Evolutionary conservation across 768 basidiomycete species (phyloP).

Genomic region (Pleurotus giganteus): DNA sequence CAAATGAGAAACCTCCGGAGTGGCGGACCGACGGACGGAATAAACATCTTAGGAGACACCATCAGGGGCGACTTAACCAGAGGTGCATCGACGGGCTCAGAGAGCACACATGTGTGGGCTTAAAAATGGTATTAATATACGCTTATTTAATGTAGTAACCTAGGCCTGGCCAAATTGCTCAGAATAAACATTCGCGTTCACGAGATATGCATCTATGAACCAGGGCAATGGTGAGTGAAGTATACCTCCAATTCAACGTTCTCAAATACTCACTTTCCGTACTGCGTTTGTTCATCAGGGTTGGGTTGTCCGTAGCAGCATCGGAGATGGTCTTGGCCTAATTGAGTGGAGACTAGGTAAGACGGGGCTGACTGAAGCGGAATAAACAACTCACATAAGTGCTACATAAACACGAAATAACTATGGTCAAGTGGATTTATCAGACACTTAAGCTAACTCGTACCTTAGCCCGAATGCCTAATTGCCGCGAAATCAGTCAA

Average conservation of each 20-base stretch:
- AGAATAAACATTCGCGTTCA: neutral
- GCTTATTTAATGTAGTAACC: no score
- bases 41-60: no score
- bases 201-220: neutral
- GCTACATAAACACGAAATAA: neutral
- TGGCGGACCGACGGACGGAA: no score
- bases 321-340: neutral
- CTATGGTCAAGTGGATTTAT: neutral
- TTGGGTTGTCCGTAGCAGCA: conserved; percentile 3
- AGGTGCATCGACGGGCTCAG: no score
- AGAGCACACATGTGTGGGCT: no score
- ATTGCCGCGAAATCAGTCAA: neutral
- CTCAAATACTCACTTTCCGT: neutral
- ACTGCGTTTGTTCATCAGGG: neutral
- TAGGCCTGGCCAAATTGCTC: no score
- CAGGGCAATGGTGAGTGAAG: neutral
- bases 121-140: no score
- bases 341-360: neutral
- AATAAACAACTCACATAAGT: conserved; percentile 1
- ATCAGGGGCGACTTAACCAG: no score
- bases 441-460: neutral
- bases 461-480: conserved; percentile 8
- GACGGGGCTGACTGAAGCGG: neutral
- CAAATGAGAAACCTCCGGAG: no score
- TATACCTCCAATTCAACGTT: neutral